These are phyloP conservation scores for Phalaenopsis hybrid DNA, from an alignment of 116 monocot genomes.

Conservation along the genomic window DNA sequence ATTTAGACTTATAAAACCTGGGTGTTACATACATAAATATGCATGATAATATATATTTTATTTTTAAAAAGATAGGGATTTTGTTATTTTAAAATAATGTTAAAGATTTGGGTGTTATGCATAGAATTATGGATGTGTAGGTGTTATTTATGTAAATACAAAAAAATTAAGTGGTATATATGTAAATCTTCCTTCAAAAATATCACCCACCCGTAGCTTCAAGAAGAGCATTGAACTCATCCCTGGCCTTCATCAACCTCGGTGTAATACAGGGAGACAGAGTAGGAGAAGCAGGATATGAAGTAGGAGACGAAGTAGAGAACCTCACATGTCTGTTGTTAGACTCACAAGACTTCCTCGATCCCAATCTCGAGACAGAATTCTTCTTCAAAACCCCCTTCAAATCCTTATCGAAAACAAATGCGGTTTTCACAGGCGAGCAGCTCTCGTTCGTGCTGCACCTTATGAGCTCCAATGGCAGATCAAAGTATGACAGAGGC, in stretches of 20 bases:
- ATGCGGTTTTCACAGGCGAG: constrained; percentile 15
- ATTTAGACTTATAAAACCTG: too few species aligned
- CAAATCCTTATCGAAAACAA: constrained; percentile 15
- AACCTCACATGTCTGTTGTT: constrained; percentile 1
- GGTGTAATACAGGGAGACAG: not conserved
- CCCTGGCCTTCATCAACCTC: not conserved
- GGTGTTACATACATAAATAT: too few species aligned
- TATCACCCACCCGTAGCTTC: not conserved
- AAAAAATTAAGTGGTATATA: too few species aligned
- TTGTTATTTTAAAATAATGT: too few species aligned
- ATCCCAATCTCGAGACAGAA: not conserved
- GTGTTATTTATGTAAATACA: too few species aligned
- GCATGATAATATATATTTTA: too few species aligned
- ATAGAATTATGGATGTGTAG: too few species aligned
- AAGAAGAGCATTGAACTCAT: constrained; percentile 8
- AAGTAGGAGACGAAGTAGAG: constrained; percentile 1
- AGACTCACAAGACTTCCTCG: constrained; percentile 14
- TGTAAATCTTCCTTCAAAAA: too few species aligned
- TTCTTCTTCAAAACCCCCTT: constrained; percentile 17
- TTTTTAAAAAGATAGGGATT: too few species aligned
- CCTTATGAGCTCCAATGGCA: constrained; percentile 24
- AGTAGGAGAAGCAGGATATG: not conserved
- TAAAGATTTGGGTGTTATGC: too few species aligned
- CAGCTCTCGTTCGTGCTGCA: not conserved
- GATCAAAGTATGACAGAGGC: constrained; percentile 14